Percentiles rank a stretch among this genome's conserved stretches.
Evolutionary conservation across 2,329 filamentous ascomycete genomes (phyloP).

Genomic region (Alternaria angustiovoidea): DNA sequence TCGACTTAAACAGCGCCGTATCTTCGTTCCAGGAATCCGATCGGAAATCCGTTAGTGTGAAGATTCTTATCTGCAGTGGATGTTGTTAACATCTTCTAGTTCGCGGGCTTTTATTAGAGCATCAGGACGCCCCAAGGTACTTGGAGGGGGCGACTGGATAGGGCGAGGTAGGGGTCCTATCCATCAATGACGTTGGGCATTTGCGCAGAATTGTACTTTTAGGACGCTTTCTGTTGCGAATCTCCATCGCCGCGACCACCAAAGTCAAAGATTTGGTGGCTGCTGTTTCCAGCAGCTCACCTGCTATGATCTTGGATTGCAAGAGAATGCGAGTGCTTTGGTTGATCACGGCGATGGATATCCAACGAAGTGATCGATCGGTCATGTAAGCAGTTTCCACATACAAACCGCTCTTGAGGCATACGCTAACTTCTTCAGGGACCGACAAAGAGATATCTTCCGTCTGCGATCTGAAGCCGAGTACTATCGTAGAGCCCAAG

Average conservation of each 20-base stretch:
- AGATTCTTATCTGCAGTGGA: neutral
- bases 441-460: no score
- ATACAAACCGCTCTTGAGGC: no score
- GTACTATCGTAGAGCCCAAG: constrained; percentile 17
- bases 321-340: no score
- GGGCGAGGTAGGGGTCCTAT: constrained; percentile 4
- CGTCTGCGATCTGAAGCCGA: neutral
- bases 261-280: no score
- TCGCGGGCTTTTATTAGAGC: neutral
- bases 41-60: neutral
- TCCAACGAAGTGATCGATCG: no score
- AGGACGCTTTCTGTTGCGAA: neutral
- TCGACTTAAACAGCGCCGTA: no score
- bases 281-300: no score
- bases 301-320: no score
- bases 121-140: constrained; percentile 5
- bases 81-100: neutral
- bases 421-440: no score
- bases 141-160: constrained; percentile 6
- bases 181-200: neutral
- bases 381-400: no score
- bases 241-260: neutral
- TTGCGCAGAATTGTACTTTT: neutral
- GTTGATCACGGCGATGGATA: no score
- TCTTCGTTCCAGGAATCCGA: neutral